Evolutionary conservation across 2,329 filamentous ascomycete genomes (phyloP).

Genomic region (Epichloe elymi): DNA sequence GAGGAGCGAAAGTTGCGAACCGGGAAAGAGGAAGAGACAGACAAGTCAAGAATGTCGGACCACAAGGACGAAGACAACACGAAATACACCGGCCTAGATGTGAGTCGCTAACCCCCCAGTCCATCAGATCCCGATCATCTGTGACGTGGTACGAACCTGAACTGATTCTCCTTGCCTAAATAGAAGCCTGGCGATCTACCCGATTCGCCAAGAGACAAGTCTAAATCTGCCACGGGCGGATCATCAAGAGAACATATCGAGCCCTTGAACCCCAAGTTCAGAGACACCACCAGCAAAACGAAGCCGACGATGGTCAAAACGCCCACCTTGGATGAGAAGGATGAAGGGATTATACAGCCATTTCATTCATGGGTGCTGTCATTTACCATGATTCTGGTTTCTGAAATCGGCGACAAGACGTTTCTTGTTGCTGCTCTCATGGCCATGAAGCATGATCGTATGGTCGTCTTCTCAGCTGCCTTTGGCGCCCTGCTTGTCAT

Average conservation of each 20-base stretch:
- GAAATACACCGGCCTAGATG: slow-evolving; percentile 24
- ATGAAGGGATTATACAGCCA: slow-evolving; percentile 58
- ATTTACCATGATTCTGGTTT: slow-evolving; percentile 93
- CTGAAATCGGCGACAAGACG: slow-evolving; percentile 95
- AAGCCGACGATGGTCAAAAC: slow-evolving; percentile 7
- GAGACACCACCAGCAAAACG: slow-evolving; percentile 13
- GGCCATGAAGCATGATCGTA: slow-evolving; percentile 94
- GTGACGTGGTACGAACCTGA: background rate
- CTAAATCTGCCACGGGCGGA: slow-evolving; percentile 50
- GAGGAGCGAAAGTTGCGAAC: slow-evolving; percentile 56
- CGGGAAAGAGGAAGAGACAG: slow-evolving; percentile 28
- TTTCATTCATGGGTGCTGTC: slow-evolving; percentile 84
- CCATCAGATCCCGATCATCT: background rate
- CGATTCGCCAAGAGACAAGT: slow-evolving; percentile 60
- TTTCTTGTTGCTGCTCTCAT: slow-evolving; percentile 95
- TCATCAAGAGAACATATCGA: slow-evolving; percentile 19
- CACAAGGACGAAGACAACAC: slow-evolving; percentile 25
- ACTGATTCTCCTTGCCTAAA: background rate
- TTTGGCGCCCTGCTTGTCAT: slow-evolving; percentile 83
- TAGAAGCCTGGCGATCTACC: slow-evolving; percentile 77
- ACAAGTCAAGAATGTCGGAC: slow-evolving; percentile 28
- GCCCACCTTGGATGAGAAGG: slow-evolving; percentile 23
- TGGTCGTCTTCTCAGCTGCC: slow-evolving; percentile 91
- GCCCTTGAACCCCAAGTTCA: background rate
- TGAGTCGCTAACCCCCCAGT: slow-evolving; percentile 7